Conservation (phyloP, 768 basidiomycete genomes). For the Phanerochaete carnosa region DNA sequence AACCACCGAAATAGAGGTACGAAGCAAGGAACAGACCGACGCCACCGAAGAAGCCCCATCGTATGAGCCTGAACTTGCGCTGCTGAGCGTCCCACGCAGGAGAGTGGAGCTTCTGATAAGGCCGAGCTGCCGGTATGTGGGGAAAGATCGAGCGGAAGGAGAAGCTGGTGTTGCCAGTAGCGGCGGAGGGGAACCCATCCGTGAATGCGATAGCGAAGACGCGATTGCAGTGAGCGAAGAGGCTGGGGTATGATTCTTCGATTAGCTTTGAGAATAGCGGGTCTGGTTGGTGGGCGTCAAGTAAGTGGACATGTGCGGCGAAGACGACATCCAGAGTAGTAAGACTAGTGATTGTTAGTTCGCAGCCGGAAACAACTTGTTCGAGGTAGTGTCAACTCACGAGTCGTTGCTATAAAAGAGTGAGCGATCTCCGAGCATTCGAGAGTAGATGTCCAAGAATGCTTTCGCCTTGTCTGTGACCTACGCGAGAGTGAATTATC, state of each 20-base stretch:
- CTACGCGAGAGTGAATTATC: conserved; percentile 32
- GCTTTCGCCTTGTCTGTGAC: conserved; percentile 55
- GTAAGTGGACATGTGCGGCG: conserved; percentile 65
- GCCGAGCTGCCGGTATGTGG: background rate
- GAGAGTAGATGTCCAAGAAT: conserved; percentile 54
- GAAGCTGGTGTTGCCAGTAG: conserved; percentile 8
- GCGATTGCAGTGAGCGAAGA: conserved; percentile 56
- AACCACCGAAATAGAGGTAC: background rate
- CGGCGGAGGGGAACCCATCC: conserved; percentile 16
- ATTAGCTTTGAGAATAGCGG: conserved; percentile 53
- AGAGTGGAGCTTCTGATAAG: conserved; percentile 24
- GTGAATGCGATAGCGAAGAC: conserved; percentile 36
- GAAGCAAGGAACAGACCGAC: background rate
- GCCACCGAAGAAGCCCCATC: conserved; percentile 42
- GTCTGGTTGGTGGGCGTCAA: conserved; percentile 59
- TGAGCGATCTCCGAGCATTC: conserved; percentile 45
- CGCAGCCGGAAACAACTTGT: background rate
- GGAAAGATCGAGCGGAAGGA: conserved; percentile 37
- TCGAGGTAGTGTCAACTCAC: background rate
- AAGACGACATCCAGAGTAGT: conserved; percentile 63
- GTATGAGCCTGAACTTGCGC: conserved; percentile 41
- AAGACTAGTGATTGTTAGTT: conserved; percentile 36
- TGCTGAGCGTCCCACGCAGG: conserved; percentile 29
- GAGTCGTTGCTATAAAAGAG: conserved; percentile 41
- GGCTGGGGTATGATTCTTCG: conserved; percentile 49